These are phyloP conservation scores for Cyberlindnera amylophila DNA, from an alignment of 805 yeast species.

Conservation along the genomic window DNA sequence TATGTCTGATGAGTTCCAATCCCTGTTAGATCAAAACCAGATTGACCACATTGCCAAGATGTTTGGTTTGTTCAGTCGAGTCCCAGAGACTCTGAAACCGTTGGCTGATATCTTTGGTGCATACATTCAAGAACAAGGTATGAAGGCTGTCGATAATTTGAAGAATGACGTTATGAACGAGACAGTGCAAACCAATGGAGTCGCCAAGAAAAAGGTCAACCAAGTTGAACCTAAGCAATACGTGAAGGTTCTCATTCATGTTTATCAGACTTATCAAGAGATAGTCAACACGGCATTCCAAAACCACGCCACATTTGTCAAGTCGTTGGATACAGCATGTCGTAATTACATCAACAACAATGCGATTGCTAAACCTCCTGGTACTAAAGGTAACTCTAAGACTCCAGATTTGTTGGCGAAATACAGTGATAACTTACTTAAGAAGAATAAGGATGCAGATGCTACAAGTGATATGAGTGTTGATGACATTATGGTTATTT, in stretches of 20 bases:
- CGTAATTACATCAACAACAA: constrained; percentile 79
- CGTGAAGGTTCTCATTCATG: constrained; percentile 68
- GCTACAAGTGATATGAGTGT: constrained; percentile 68
- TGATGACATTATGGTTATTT: constrained; percentile 81
- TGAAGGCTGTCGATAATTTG: constrained; percentile 55
- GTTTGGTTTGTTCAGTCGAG: constrained; percentile 71
- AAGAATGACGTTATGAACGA: constrained; percentile 31
- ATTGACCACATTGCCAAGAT: constrained; percentile 72
- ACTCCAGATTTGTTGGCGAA: constrained; percentile 91
- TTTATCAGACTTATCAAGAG: constrained; percentile 62
- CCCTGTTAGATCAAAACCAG: constrained; percentile 70
- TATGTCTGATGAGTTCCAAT: constrained; percentile 72
- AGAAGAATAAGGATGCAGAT: constrained; percentile 66
- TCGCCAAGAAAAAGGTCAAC: constrained; percentile 31
- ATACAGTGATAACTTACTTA: constrained; percentile 80
- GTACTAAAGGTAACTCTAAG: constrained; percentile 44
- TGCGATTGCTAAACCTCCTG: constrained; percentile 60
- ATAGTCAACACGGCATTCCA: constrained; percentile 67
- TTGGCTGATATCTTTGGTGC: constrained; percentile 68
- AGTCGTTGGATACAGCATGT: constrained; percentile 88
- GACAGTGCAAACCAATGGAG: constrained; percentile 14
- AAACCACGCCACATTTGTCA: constrained; percentile 72
- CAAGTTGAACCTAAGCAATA: constrained; percentile 68
- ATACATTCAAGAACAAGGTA: constrained; percentile 67
- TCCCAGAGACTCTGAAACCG: constrained; percentile 75